Base-by-base conservation (phyloP, 2,329 filamentous ascomycete species). In the Calonectria leucothoes region DNA sequence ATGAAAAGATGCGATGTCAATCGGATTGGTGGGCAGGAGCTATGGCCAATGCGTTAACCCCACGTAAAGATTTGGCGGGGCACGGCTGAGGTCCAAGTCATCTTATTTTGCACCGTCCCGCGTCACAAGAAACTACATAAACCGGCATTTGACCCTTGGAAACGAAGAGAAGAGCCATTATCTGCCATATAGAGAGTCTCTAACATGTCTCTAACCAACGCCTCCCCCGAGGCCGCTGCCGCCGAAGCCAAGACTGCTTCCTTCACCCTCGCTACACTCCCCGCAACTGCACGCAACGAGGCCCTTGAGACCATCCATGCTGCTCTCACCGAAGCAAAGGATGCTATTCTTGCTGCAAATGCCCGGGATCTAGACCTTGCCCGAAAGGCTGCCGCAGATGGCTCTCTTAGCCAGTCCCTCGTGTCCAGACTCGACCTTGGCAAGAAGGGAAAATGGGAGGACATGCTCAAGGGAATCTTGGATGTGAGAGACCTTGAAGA, bases 401-500 rank as follows among this genome's bases (percentile, higher is more conserved):
- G 96, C 49, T 88, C 92, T 61, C 87, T 98, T 64, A 96, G 93
- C 83, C 90, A 93, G 81, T 97, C 95, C 81, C 89, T 98, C 29
- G 91, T 98, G 37, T 97, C 97, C 81, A 91, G 97, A 70, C 89
- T 99, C 74, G 96, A 99, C 84, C 88, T 99, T 63, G 92, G 92
- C 63, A 94, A 94, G 83, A 91, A 92, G 82, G 96, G 96, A 72
- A 98, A 98, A 87, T 99, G 94, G 89, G 96, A 98, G 82, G 97
- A 98, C 82, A 98, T 99, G 97, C 89, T 99, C 76, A 94, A 96
- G 86, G 97, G 97, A 31, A 97, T 99, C 74, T 86, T 97, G 73
- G 95, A 98, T 85, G 97, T 99, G 74, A 90, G 94, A 77, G 90
- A 91, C 65, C 89, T 99, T 33, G 91, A 94, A 63, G 97, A 99